A percentile compares a stretch with the other conserved stretches of the same genome.
Evolutionary conservation across 176 grass and related monocot species (phyloP).

Genomic region (Oryza nivara): DNA sequence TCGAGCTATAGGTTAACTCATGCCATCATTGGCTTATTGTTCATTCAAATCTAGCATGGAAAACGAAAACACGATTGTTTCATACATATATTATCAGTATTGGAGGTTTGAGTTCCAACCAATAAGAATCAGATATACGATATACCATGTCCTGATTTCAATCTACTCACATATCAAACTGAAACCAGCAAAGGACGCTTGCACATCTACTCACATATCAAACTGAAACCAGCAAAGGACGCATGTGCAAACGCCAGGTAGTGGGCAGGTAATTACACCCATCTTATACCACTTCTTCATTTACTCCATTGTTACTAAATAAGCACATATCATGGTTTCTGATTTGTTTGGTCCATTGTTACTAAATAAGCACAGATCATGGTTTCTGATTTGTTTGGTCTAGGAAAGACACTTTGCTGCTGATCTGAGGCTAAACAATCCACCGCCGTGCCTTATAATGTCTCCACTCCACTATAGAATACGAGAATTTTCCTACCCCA

Average conservation of each 20-base stretch:
- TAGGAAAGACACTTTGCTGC: not conserved
- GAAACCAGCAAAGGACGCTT: not conserved
- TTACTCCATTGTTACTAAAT: not conserved
- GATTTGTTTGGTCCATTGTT: not conserved
- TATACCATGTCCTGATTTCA: not conserved
- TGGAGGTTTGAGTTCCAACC: not conserved
- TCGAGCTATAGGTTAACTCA: slow-evolving; percentile 11
- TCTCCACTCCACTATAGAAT: not conserved
- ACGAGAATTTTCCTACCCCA: not conserved
- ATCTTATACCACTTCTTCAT: not conserved
- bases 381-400: not conserved
- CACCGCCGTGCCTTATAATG: not conserved
- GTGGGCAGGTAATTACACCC: not conserved
- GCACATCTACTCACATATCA: not conserved
- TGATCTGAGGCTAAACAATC: not conserved
- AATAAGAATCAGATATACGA: not conserved
- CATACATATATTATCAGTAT: not conserved
- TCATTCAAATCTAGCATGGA: not conserved
- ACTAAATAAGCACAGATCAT: not conserved
- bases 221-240: not conserved
- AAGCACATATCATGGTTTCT: not conserved
- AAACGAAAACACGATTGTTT: slow-evolving; percentile 2
- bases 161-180: not conserved
- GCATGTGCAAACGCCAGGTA: not conserved
- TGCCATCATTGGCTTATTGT: not conserved